Evolutionary conservation across 1,139 yeast species (phyloP).

Genomic region (Chernovozyma sophiae-reginae): DNA sequence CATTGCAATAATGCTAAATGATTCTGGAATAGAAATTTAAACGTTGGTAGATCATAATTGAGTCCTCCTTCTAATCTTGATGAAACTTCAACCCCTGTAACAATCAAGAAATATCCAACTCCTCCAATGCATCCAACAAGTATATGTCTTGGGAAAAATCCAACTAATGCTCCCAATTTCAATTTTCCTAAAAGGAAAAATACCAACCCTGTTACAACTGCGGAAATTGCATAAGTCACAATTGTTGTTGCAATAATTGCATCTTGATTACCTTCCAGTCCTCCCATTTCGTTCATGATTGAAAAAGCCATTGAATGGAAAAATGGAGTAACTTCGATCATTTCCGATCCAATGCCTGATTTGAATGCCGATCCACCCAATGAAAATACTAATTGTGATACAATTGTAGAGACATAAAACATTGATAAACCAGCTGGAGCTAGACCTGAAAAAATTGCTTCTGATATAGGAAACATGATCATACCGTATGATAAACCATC

Average conservation of each 20-base stretch:
- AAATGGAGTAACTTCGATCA: constrained; percentile 97
- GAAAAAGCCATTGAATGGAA: constrained; percentile 91
- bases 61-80: constrained; percentile 75
- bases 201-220: constrained; percentile 81
- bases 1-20: constrained; percentile 56
- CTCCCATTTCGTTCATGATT: constrained; percentile 56
- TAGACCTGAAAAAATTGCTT: constrained; percentile 65
- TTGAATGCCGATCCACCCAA: constrained; percentile 87
- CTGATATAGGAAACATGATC: constrained; percentile 92
- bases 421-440: constrained; percentile 91
- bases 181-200: constrained; percentile 76
- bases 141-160: constrained; percentile 94
- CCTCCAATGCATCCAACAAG: constrained; percentile 98
- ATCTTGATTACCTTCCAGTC: constrained; percentile 39
- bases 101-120: constrained; percentile 86
- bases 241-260: constrained; percentile 83
- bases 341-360: constrained; percentile 91
- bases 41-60: constrained; percentile 55
- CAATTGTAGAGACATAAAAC: constrained; percentile 87
- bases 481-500: constrained; percentile 96
- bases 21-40: constrained; percentile 40
- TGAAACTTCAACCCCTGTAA: constrained; percentile 88
- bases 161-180: constrained; percentile 78
- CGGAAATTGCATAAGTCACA: constrained; percentile 76
- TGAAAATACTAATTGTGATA: constrained; percentile 84